Percentiles rank a stretch among this genome's conserved stretches.
Evolutionary conservation across 495 filamentous ascomycete genomes (phyloP).

Genomic region (Penicillium dipodomyicola): DNA sequence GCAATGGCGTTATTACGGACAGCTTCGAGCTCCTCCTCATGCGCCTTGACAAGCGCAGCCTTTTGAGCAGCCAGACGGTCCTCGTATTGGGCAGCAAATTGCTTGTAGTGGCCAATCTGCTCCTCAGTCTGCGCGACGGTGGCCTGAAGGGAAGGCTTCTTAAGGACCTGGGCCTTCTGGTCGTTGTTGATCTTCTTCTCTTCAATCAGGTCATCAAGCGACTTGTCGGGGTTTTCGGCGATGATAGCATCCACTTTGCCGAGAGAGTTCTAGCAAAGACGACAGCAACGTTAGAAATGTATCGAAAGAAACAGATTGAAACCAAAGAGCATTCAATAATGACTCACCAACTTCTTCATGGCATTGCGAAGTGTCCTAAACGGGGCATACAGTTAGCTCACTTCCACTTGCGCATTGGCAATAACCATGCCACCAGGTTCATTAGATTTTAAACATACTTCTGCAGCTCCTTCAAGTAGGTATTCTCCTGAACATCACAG

Average conservation of each 20-base stretch:
- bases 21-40: conserved; percentile 70
- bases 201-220: conserved; percentile 79
- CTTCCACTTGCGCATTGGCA: background rate
- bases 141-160: conserved; percentile 83
- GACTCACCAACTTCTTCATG: conserved; percentile 80
- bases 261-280: conserved; percentile 59
- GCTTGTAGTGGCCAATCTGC: conserved; percentile 78
- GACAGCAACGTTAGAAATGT: conserved; percentile 8
- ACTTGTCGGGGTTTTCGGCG: conserved; percentile 69
- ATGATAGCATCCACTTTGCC: conserved; percentile 76
- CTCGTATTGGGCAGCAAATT: conserved; percentile 76
- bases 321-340: background rate
- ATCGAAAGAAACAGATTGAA: background rate
- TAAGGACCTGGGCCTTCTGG: conserved; percentile 82
- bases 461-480: conserved; percentile 78
- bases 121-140: conserved; percentile 75
- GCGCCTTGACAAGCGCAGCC: conserved; percentile 64
- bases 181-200: conserved; percentile 87
- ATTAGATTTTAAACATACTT: conserved; percentile 57
- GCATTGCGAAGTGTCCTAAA: conserved; percentile 77
- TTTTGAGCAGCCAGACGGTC: conserved; percentile 65
- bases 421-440: background rate
- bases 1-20: conserved; percentile 61
- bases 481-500: conserved; percentile 62
- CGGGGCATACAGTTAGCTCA: conserved; percentile 15